A percentile compares a stretch with the other conserved stretches of the same genome.
Evolutionary conservation across 257 asterid genomes (phyloP).

Genomic region (Lantana camara): DNA sequence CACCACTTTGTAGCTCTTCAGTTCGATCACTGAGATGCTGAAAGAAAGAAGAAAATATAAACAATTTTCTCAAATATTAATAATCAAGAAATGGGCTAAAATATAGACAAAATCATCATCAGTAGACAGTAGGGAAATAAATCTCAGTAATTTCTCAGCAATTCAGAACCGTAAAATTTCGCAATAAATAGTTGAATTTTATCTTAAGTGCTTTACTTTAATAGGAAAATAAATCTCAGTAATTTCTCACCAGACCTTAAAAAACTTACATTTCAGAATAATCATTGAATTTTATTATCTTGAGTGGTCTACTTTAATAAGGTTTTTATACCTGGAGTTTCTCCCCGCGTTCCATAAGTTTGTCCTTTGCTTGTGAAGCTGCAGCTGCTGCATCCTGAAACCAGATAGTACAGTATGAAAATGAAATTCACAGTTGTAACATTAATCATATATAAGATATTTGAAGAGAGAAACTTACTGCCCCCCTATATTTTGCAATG

Average conservation of each 20-base stretch:
- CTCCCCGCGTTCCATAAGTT: conserved; percentile 84
- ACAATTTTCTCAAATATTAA: neutral
- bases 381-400: conserved; percentile 78
- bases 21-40: conserved; percentile 68
- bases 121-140: no score
- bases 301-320: conserved; percentile 9
- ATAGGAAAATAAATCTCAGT: neutral
- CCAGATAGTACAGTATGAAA: conserved; percentile 25
- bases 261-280: neutral
- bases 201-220: no score
- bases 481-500: conserved; percentile 80
- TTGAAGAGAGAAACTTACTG: conserved; percentile 43
- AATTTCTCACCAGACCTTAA: neutral
- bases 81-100: neutral
- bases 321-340: conserved; percentile 72
- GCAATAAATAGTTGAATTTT: no score
- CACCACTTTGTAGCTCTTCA: conserved; percentile 77
- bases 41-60: neutral
- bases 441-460: conserved; percentile 22
- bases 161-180: no score
- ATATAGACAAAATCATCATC: neutral
- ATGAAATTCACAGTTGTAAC: conserved; percentile 21
- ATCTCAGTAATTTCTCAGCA: neutral
- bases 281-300: neutral
- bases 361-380: conserved; percentile 81